Evolutionary conservation across 106 monocot species (phyloP).

Genomic region (Dioscorea alata): DNA sequence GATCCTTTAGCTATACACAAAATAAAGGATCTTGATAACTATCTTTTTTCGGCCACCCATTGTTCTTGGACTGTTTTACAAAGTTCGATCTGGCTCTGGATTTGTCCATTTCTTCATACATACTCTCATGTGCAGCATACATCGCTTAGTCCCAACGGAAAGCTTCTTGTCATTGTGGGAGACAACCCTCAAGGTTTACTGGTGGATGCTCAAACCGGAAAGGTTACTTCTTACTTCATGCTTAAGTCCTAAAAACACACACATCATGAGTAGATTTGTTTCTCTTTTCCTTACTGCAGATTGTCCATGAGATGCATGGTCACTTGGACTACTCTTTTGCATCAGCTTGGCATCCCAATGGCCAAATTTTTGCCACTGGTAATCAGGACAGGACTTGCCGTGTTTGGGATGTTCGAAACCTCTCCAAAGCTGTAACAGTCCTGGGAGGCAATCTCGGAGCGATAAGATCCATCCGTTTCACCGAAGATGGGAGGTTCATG

Average conservation of each 20-base stretch:
- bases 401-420: constrained; percentile 52
- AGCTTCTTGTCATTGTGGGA: constrained; percentile 48
- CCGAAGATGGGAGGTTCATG: constrained; percentile 54
- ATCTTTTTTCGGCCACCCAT: no score
- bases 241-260: not conserved
- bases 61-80: no score
- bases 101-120: not conserved
- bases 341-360: constrained; percentile 63
- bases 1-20: no score
- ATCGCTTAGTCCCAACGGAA: constrained; percentile 52
- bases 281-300: constrained; percentile 19
- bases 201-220: constrained; percentile 42
- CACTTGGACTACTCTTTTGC: constrained; percentile 58
- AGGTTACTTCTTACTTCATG: constrained; percentile 11
- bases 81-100: no score
- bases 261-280: not conserved
- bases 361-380: constrained; percentile 46
- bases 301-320: constrained; percentile 35
- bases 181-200: constrained; percentile 46
- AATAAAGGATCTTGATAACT: no score
- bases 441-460: constrained; percentile 60
- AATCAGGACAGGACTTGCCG: constrained; percentile 68
- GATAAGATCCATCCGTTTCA: constrained; percentile 50
- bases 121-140: constrained; percentile 31
- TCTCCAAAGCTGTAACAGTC: constrained; percentile 37